These are phyloP conservation scores for Rhinocladiella mackenziei DNA, from an alignment of 2,329 filamentous ascomycete species.

Conservation along the genomic window DNA sequence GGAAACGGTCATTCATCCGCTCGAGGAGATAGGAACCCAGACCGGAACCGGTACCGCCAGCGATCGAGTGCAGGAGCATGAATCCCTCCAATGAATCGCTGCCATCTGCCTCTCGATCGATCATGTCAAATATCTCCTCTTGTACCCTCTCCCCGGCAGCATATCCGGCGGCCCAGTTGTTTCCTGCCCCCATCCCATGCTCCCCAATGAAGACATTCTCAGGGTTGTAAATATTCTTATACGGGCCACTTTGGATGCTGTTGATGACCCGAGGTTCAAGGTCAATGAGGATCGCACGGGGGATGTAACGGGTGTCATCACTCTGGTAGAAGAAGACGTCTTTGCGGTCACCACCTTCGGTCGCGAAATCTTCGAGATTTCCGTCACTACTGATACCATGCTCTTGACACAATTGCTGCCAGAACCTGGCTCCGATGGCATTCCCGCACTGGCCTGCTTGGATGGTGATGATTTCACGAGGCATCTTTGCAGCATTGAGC, in stretches of 20 bases:
- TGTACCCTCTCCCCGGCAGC: conserved; percentile 85
- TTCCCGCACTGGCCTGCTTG: conserved; percentile 69
- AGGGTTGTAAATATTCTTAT: conserved; percentile 98
- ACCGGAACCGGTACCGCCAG: conserved; percentile 93
- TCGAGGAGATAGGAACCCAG: conserved; percentile 92
- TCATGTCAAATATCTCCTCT: conserved; percentile 99
- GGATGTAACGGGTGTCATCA: conserved; percentile 97
- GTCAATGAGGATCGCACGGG: conserved; percentile 90
- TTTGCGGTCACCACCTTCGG: conserved; percentile 94
- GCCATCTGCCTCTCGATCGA: conserved; percentile 94
- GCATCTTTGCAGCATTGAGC: conserved; percentile 17
- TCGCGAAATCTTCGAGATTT: conserved; percentile 95
- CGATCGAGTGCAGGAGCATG: conserved; percentile 98
- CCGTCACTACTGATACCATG: conserved; percentile 97
- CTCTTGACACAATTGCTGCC: conserved; percentile 97
- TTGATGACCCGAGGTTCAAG: conserved; percentile 90
- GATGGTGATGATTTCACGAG: conserved; percentile 93
- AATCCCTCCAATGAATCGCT: conserved; percentile 98
- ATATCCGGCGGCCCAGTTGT: conserved; percentile 98
- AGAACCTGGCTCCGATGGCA: conserved; percentile 77
- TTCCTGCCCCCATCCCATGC: conserved; percentile 87
- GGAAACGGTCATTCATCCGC: conserved; percentile 91
- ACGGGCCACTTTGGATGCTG: conserved; percentile 84
- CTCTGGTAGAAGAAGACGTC: conserved; percentile 99
- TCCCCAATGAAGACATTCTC: conserved; percentile 98